Conservation (phyloP, 1,284 basidiomycete species). For the Golubevia pallescens region DNA sequence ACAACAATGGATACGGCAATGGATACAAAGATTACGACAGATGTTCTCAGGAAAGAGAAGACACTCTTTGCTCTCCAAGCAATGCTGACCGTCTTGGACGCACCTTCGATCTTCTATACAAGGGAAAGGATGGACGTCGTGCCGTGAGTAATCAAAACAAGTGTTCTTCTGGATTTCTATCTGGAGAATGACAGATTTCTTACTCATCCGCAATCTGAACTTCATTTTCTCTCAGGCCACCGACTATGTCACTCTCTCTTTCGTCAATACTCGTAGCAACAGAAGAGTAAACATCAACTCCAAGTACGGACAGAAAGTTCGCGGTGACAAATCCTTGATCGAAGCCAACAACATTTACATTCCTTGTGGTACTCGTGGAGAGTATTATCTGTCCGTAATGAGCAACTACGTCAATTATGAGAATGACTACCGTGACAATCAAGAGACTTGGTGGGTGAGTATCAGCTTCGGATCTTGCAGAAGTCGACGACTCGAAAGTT, state of each 20-base stretch:
- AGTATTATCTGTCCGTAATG: not conserved
- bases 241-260: not conserved
- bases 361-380: not conserved
- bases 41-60: not conserved
- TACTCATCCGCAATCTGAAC: not conserved
- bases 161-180: not conserved
- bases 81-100: not conserved
- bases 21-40: not conserved
- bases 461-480: too few relatives aligned
- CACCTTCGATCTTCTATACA: not conserved
- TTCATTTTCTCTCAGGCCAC: not conserved
- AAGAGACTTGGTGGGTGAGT: not conserved
- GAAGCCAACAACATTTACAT: not conserved
- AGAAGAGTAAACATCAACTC: not conserved
- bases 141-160: not conserved
- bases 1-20: too few relatives aligned
- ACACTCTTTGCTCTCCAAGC: not conserved
- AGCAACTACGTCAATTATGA: not conserved
- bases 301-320: not conserved
- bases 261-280: not conserved
- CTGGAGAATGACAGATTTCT: too few relatives aligned
- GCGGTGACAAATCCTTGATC: not conserved
- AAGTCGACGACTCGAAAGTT: too few relatives aligned
- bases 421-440: not conserved
- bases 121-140: not conserved